Base-by-base conservation (phyloP, 768 basidiomycete species). In the Cytidiella melzeri region DNA sequence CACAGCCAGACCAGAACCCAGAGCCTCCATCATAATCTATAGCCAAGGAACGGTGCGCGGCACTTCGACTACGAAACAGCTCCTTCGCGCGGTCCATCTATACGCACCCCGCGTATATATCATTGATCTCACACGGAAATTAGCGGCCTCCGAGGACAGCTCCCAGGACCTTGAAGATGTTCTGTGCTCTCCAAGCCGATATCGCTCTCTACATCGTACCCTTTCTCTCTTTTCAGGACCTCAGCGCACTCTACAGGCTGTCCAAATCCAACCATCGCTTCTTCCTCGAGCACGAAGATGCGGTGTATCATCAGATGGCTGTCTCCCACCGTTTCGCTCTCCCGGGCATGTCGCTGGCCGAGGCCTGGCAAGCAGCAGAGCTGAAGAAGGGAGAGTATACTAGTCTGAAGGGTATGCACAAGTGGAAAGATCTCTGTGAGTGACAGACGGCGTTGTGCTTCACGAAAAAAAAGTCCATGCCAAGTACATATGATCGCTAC, bases 381-480 rank as follows among this genome's bases (percentile, higher is more conserved):
- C 37, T 42, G 4, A 11, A 9, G 9, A 11, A 19, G 41, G 38
- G 34, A 43, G 47, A 51, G 20, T 38, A 37, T 11, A 41, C 34
- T 7, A 47, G 47, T 42, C 43, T 58, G 4, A 42, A 44, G 7
- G 54, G 47, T 3, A 52, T 52, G 5, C 20, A 28, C 10, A 55
- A 44, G 25, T 61, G 61, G 61, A 59, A 59, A 48, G 56, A 57
- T 11, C 43, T 61, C 9, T 59, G 58, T 54, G 47, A 25, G 57
- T 52, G 4, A 6, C 25, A 38, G 15, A 6, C 3, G 42, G 10
- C 7, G 15, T 34, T 15, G 30, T 15, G 15, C 30, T 15, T n/a
- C 59, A 83, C 80, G 3, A 76, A 62, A 47, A 84, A 70, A 25
- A 78, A 59, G 7, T 82, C 61, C 0, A 73, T 79, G 0, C 80